Evolutionary conservation across 139 green algal genomes (phyloP).

Genomic region (Chlorella sp.): DNA sequence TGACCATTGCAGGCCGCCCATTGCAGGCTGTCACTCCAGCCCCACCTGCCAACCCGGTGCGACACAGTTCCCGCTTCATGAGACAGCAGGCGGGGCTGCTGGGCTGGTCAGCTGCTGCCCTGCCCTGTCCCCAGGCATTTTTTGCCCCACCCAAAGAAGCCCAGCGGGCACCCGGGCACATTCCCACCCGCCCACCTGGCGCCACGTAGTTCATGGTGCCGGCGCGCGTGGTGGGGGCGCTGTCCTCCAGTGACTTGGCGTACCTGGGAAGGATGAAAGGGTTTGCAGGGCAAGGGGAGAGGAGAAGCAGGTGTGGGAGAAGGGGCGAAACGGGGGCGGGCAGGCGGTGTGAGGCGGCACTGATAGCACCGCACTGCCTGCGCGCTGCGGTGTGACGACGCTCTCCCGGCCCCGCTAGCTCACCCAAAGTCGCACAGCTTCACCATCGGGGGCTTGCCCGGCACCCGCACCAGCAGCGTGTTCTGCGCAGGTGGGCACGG

Average conservation of each 20-base stretch:
- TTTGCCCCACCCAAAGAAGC: too few species aligned
- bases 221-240: neutral
- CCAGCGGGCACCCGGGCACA: too few species aligned
- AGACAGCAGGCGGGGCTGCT: too few species aligned
- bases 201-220: conserved; percentile 12
- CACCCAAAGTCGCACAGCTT: conserved; percentile 26
- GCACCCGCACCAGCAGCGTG: conserved; percentile 12
- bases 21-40: too few species aligned
- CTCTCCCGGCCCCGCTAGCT: too few species aligned
- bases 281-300: neutral
- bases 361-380: too few species aligned
- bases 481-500: neutral
- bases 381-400: too few species aligned
- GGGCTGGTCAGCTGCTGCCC: too few species aligned
- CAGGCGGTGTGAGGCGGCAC: too few species aligned
- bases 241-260: conserved; percentile 6
- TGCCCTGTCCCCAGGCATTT: too few species aligned
- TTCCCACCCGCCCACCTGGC: neutral
- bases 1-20: neutral
- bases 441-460: neutral
- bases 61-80: too few species aligned
- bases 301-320: neutral
- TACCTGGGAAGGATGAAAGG: conserved; percentile 2
- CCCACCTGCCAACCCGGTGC: too few species aligned
- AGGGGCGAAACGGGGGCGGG: neutral